A percentile compares a stretch with the other conserved stretches of the same genome.
Evolutionary conservation across 108 stramenopile species (phyloP).

Genomic region (Pseudonitzschia multistriata): DNA sequence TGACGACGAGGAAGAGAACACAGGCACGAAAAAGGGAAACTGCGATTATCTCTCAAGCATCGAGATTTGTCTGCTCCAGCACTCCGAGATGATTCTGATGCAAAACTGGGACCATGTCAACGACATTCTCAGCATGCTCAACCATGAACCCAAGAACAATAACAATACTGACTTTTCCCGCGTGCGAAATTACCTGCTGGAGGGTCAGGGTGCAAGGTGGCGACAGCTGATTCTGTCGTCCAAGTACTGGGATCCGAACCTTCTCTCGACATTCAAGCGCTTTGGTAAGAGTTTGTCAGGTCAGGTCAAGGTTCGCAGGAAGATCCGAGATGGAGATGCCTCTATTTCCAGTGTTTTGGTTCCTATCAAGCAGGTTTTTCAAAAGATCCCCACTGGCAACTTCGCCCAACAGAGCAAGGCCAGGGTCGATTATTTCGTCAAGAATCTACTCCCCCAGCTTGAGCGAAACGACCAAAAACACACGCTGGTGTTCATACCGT

Average conservation of each 20-base stretch:
- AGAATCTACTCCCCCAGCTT: conserved; percentile 77
- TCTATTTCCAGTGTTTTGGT: conserved; percentile 69
- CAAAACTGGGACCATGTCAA: conserved; percentile 97
- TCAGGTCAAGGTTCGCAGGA: conserved; percentile 54
- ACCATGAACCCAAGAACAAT: conserved; percentile 76
- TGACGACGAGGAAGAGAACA: conserved; percentile 43
- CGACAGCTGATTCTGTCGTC: conserved; percentile 83
- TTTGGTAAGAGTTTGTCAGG: conserved; percentile 71
- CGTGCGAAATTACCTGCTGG: conserved; percentile 86
- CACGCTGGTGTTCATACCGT: conserved; percentile 88
- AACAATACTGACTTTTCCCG: conserved; percentile 92
- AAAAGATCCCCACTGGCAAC: conserved; percentile 63
- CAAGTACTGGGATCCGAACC: conserved; percentile 65
- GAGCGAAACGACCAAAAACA: conserved; percentile 75
- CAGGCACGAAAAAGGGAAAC: conserved; percentile 45
- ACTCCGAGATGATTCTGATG: conserved; percentile 89
- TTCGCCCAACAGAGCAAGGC: conserved; percentile 66
- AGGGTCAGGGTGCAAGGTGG: conserved; percentile 75
- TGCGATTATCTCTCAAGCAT: conserved; percentile 90
- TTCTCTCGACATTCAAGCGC: conserved; percentile 68
- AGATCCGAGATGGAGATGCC: conserved; percentile 51
- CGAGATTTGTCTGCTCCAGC: conserved; percentile 77
- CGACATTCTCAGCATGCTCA: conserved; percentile 61
- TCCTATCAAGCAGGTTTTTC: conserved; percentile 88
- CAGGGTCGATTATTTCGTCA: conserved; percentile 80